Evolutionary conservation across 345 rosid species (phyloP).

Genomic region (Moringa oleifera): DNA sequence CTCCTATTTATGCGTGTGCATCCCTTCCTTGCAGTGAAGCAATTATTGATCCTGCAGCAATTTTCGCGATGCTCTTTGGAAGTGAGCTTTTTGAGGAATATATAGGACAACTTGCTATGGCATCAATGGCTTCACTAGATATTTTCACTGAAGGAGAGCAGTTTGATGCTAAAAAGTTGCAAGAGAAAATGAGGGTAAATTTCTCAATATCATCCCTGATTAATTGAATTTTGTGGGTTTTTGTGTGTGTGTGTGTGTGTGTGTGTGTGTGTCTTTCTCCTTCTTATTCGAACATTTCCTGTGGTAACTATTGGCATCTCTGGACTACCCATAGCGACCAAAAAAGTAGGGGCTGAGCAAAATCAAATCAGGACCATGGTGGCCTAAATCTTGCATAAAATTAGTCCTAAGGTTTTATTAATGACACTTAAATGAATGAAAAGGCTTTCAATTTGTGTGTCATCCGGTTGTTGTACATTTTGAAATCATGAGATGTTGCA

Average conservation of each 20-base stretch:
- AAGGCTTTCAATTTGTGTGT: too few species aligned
- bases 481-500: too few species aligned
- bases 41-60: slow-evolving; percentile 90
- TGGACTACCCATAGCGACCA: background rate
- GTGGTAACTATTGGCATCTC: too few species aligned
- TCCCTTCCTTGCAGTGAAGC: slow-evolving; percentile 59
- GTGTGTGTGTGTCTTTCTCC: too few species aligned
- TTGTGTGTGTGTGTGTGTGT: too few species aligned
- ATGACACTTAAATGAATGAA: too few species aligned
- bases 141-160: slow-evolving; percentile 78
- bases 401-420: too few species aligned
- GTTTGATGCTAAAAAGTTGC: slow-evolving; percentile 75
- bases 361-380: background rate
- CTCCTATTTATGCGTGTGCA: slow-evolving; percentile 12
- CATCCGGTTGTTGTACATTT: too few species aligned
- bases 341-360: slow-evolving; percentile 3
- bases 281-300: too few species aligned
- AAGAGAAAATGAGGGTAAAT: slow-evolving; percentile 85
- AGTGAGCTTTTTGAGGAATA: slow-evolving; percentile 96
- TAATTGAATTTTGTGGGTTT: background rate
- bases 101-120: slow-evolving; percentile 98
- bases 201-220: background rate
- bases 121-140: slow-evolving; percentile 97
- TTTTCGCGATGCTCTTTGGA: slow-evolving; percentile 98
- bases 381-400: too few species aligned